Evolutionary conservation across 2,329 filamentous ascomycete genomes (phyloP).

Genomic region (Botrytis medusae): DNA sequence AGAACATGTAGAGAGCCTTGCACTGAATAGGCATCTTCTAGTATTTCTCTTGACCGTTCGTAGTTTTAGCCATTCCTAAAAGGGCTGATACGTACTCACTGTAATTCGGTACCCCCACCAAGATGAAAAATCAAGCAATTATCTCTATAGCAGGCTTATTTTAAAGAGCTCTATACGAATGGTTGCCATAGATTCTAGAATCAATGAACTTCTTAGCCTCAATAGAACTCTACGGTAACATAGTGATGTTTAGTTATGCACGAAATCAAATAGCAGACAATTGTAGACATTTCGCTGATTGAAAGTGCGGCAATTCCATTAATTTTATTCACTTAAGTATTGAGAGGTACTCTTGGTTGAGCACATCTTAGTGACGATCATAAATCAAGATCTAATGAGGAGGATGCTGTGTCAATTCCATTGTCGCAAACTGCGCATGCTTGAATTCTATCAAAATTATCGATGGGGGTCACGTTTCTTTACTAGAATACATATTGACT

Average conservation of each 20-base stretch:
- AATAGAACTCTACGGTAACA: background rate
- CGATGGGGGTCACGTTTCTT: background rate
- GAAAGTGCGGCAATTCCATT: background rate
- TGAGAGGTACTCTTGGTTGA: background rate
- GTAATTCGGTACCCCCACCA: background rate
- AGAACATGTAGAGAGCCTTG: rapidly evolving
- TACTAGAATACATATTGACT: too few species aligned
- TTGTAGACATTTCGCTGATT: background rate
- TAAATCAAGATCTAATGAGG: background rate
- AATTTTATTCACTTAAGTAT: background rate
- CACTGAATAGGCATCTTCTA: background rate
- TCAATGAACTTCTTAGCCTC: background rate
- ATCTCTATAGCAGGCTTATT: background rate
- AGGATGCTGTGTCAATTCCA: background rate
- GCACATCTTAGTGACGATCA: background rate
- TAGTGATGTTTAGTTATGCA: background rate
- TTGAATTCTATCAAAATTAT: background rate
- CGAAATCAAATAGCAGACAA: background rate
- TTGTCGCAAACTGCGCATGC: background rate
- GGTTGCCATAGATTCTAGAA: background rate
- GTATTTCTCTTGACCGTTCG: background rate
- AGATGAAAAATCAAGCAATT: background rate
- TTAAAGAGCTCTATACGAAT: background rate
- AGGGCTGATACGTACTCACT: background rate
- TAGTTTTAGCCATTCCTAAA: rapidly evolving